A percentile compares a stretch with the other conserved stretches of the same genome.
phyloP scores from a whole-genome alignment of 805 yeast species.

The Wickerhamomyces chaumierensis region DNA sequence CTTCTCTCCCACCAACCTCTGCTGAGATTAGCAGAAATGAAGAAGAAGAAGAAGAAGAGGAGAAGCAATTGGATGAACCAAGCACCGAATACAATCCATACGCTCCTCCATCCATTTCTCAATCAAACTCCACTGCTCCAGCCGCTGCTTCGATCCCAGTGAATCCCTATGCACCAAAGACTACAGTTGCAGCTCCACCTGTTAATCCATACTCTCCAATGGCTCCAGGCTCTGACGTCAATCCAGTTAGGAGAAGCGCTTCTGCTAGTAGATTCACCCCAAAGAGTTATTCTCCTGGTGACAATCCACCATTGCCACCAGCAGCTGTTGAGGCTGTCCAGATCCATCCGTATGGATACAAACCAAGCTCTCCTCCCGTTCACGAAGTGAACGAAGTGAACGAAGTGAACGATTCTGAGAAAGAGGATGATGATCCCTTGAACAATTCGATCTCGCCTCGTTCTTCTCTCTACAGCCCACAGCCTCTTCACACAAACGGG shows the following conservation, averaged over 20 bases:
- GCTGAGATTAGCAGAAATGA: no score
- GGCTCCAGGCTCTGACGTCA: neutral
- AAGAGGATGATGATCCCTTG: no score
- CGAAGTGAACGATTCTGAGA: neutral
- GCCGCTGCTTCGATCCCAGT: neutral
- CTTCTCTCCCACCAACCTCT: neutral
- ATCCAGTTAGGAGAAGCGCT: neutral
- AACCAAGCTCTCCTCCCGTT: neutral
- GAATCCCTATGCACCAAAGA: neutral
- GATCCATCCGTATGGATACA: neutral
- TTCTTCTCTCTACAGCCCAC: neutral
- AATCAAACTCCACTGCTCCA: constrained; percentile 5
- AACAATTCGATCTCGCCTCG: neutral
- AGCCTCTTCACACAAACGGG: no score
- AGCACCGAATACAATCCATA: constrained; percentile 2
- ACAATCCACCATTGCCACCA: constrained; percentile 3
- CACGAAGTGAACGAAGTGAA: no score
- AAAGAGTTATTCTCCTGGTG: neutral
- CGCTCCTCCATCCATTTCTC: constrained; percentile 1
- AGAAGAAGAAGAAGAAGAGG: neutral
- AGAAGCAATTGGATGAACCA: neutral
- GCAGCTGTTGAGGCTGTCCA: neutral
- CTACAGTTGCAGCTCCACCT: neutral
- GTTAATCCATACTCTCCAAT: neutral
- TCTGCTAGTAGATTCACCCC: neutral